A percentile compares a stretch with the other conserved stretches of the same genome.
phyloP scores from a whole-genome alignment of 352 stramenopile genomes.

The Phytopythium aichiense region DNA sequence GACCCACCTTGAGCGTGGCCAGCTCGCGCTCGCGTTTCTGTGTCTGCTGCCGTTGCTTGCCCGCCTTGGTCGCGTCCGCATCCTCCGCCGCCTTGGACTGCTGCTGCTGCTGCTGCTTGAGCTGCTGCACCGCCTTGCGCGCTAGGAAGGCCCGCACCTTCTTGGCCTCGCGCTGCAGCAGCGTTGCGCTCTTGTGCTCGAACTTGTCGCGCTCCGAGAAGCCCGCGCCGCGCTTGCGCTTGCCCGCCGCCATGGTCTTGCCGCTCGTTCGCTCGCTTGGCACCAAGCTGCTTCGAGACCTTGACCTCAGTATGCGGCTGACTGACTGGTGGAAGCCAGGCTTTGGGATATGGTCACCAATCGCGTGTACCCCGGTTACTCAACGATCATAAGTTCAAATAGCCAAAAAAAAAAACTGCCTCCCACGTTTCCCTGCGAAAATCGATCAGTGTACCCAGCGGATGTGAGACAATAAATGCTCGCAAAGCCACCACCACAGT shows the following conservation, averaged over 20 bases:
- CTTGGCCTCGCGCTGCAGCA: conserved; percentile 75
- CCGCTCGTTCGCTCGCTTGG: too few relatives aligned
- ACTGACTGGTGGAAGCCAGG: conserved; percentile 2
- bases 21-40: conserved; percentile 55
- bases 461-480: too few relatives aligned
- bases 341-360: background rate
- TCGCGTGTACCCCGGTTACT: too few relatives aligned
- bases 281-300: too few relatives aligned
- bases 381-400: too few relatives aligned
- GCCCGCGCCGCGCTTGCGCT: conserved; percentile 42
- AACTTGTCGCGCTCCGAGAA: conserved; percentile 65
- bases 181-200: conserved; percentile 61
- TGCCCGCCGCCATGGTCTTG: conserved; percentile 21
- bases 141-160: conserved; percentile 64
- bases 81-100: conserved; percentile 8
- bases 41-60: conserved; percentile 32
- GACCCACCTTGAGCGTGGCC: conserved; percentile 36
- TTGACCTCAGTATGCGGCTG: conserved; percentile 3
- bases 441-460: too few relatives aligned
- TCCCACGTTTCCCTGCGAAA: too few relatives aligned
- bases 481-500: too few relatives aligned
- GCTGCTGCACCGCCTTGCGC: conserved; percentile 63
- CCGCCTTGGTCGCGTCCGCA: conserved; percentile 2
- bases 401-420: too few relatives aligned
- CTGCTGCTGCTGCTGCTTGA: conserved; percentile 55